phyloP scores from a whole-genome alignment of 306 rosid species.

The Vicia villosa region DNA sequence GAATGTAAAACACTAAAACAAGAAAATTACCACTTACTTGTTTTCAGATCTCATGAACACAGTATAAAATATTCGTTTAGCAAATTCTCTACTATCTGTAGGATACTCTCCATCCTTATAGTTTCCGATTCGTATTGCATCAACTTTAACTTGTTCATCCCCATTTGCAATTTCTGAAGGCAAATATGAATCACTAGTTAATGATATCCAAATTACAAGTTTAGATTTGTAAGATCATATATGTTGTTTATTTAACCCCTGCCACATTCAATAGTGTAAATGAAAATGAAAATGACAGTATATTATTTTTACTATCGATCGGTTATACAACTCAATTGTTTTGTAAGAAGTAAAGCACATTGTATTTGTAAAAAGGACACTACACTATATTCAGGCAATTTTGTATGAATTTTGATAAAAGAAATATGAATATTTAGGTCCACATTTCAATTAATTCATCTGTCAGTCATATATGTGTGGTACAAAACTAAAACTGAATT shows the following conservation, averaged over 20 bases:
- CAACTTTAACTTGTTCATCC: slow-evolving; percentile 90
- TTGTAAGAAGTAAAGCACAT: slow-evolving; percentile 8
- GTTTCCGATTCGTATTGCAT: slow-evolving; percentile 86
- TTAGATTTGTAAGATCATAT: slow-evolving; percentile 14
- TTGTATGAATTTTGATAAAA: slow-evolving; percentile 29
- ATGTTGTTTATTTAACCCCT: slow-evolving; percentile 9
- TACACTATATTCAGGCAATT: slow-evolving; percentile 16
- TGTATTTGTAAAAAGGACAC: slow-evolving; percentile 10
- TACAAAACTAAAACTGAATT: too few relatives aligned
- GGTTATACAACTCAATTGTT: slow-evolving; percentile 25
- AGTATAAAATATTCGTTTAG: slow-evolving; percentile 80
- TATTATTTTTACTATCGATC: neutral
- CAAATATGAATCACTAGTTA: slow-evolving; percentile 38
- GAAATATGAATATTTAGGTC: slow-evolving; percentile 20
- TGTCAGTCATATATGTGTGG: slow-evolving; percentile 5
- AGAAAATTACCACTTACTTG: slow-evolving; percentile 51
- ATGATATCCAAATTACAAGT: slow-evolving; percentile 10
- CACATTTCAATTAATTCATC: neutral
- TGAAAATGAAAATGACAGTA: slow-evolving; percentile 11
- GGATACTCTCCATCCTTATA: slow-evolving; percentile 85
- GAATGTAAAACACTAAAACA: slow-evolving; percentile 24
- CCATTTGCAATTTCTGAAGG: slow-evolving; percentile 80
- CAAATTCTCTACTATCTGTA: slow-evolving; percentile 84
- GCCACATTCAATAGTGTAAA: neutral
- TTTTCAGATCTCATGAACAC: slow-evolving; percentile 97